phyloP scores from a whole-genome alignment of 768 basidiomycete genomes.

The Boletus pseudo-olivaceus region DNA sequence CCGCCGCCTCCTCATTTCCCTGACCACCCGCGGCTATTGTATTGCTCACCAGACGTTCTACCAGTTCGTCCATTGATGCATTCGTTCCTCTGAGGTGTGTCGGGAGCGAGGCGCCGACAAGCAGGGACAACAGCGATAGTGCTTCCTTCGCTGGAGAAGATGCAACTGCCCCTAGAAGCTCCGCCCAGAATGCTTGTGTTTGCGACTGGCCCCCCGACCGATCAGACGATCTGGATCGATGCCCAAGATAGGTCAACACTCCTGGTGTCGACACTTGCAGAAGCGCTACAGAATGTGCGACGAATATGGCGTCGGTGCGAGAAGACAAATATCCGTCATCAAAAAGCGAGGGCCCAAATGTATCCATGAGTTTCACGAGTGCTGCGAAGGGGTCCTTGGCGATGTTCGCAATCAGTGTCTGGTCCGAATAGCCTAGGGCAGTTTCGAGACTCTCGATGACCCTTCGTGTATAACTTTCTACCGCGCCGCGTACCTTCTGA shows the following conservation, averaged over 20 bases:
- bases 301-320: constrained; percentile 44
- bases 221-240: constrained; percentile 14
- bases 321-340: constrained; percentile 38
- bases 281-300: constrained; percentile 37
- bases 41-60: constrained; percentile 23
- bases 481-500: constrained; percentile 7
- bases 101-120: constrained; percentile 39
- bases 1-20: background rate
- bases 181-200: constrained; percentile 20
- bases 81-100: constrained; percentile 41
- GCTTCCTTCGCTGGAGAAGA: constrained; percentile 24
- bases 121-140: constrained; percentile 43
- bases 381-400: constrained; percentile 24
- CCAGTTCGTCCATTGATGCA: constrained; percentile 44
- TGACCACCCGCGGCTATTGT: background rate
- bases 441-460: constrained; percentile 28
- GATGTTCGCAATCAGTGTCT: background rate
- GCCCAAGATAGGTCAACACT: constrained; percentile 49
- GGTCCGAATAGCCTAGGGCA: constrained; percentile 5
- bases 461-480: constrained; percentile 14
- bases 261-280: constrained; percentile 41
- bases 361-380: constrained; percentile 42
- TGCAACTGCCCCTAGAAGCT: constrained; percentile 43
- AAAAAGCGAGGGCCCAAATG: constrained; percentile 53
- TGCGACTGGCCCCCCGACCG: constrained; percentile 4